Evolutionary conservation across 805 yeast genomes (phyloP), one percentile per base, ranked within the genome.

Genomic region (Wickerhamiella musiphila): DNA sequence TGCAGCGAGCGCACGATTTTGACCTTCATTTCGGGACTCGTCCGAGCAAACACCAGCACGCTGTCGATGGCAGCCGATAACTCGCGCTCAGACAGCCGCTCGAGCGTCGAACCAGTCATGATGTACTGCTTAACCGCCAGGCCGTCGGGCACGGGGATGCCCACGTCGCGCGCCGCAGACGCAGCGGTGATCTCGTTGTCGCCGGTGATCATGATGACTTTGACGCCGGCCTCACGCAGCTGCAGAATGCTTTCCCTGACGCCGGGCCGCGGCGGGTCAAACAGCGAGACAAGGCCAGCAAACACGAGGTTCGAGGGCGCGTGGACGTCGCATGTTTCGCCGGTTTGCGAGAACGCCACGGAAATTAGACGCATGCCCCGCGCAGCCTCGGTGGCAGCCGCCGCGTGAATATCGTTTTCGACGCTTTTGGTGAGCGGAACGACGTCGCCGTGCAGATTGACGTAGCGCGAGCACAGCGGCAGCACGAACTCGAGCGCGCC

Each of bases 151-250:
- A 47, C 37, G 1, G 51, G 51, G 23, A 47, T 44, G 18, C 98
- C 98, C 43, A 86, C 48, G 35, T 60, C 58, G 23, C 56, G 54
- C 3, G 68, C 69, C 39, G 67, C 66, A 3, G 68, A 58, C 22
- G 61, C 52, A 1, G 67, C 73, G 18, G 72, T 67, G 10, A 61
- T 47, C 41, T 63, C 66, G 38, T 59, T 65, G 45, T 68, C 74
- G 36, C 73, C 73, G n/a, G 99, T 90, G 41, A 90, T 86, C 96
- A 90, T 90, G 32, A 90, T 79, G n/a, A 90, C 82, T 48, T 82
- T 93, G 26, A 90, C 98, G 27, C 96, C 94, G 39, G 96, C 94
- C 48, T 73, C 73, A 61, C 83, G 64, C 35, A 90, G 63, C 41
- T 72, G 63, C 23, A 78, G 67, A 36, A 90, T 68, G 2, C 94